phyloP scores from a whole-genome alignment of 2,329 filamentous ascomycete genomes.

The Talaromyces sp. region DNA sequence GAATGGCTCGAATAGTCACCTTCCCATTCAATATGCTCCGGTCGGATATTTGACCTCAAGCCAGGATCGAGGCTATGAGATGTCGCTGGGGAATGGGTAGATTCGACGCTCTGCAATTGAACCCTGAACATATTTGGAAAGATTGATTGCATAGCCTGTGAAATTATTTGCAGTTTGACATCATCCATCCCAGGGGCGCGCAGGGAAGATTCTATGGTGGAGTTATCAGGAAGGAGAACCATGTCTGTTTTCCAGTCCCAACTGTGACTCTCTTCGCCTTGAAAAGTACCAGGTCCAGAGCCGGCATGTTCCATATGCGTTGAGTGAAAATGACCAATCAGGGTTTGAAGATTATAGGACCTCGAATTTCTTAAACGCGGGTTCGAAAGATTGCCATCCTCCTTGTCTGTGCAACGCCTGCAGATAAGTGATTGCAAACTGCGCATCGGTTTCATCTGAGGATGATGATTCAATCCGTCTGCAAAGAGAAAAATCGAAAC shows the following conservation, averaged over 20 bases:
- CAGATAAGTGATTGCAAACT: constrained; percentile 53
- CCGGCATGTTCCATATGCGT: constrained; percentile 25
- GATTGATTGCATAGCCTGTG: constrained; percentile 46
- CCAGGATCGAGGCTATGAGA: constrained; percentile 1
- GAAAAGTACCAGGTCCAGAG: constrained; percentile 15
- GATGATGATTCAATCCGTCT: constrained; percentile 53
- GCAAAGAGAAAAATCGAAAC: constrained; percentile 56
- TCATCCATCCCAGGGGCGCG: constrained; percentile 46
- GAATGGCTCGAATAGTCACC: not conserved
- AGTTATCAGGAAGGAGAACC: constrained; percentile 53
- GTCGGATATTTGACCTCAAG: not conserved
- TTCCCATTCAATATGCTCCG: not conserved
- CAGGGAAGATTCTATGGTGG: constrained; percentile 11
- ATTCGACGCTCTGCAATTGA: constrained; percentile 2
- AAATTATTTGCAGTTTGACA: constrained; percentile 48
- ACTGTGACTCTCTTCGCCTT: constrained; percentile 20
- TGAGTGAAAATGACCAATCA: constrained; percentile 36
- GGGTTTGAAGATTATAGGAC: constrained; percentile 24
- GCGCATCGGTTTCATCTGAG: constrained; percentile 53
- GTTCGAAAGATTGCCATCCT: constrained; percentile 9
- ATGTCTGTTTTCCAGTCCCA: constrained; percentile 57
- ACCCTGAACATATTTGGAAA: constrained; percentile 19
- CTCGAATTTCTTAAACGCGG: constrained; percentile 9
- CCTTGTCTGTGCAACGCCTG: constrained; percentile 43
- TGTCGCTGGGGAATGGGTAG: constrained; percentile 3